phyloP scores from a whole-genome alignment of 2,329 filamentous ascomycete species.

The Thelonectria discophora region DNA sequence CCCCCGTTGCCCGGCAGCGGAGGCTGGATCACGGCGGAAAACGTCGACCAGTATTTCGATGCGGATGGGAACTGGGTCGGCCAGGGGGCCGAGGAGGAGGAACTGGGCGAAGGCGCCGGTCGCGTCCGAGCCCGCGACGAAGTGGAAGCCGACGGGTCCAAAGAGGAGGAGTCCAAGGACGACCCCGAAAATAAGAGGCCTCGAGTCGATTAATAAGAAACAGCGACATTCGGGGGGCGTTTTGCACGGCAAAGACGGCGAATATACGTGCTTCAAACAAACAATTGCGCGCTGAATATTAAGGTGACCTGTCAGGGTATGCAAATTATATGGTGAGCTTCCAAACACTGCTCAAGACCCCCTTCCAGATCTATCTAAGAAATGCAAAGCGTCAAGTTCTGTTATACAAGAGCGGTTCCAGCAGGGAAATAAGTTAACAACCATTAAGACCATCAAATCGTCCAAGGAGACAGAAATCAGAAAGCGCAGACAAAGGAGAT shows the following conservation, averaged over 20 bases:
- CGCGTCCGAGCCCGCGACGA: slow-evolving; percentile 64
- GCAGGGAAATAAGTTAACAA: not conserved
- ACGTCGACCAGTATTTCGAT: slow-evolving; percentile 85
- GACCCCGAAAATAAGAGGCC: slow-evolving; percentile 58
- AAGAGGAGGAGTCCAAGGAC: slow-evolving; percentile 51
- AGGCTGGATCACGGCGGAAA: slow-evolving; percentile 92
- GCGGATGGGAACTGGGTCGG: slow-evolving; percentile 80
- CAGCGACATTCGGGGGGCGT: slow-evolving; percentile 26
- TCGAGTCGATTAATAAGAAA: slow-evolving; percentile 52
- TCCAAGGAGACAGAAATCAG: slow-evolving; percentile 23
- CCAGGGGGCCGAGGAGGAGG: slow-evolving; percentile 52
- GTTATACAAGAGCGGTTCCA: slow-evolving; percentile 20
- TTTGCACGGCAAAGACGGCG: not conserved
- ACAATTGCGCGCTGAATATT: slow-evolving; percentile 43
- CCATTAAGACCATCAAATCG: slow-evolving; percentile 8
- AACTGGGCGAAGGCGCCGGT: slow-evolving; percentile 71
- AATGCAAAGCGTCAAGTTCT: slow-evolving; percentile 1
- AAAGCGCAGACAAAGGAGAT: slow-evolving; percentile 12
- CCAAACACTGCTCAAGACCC: slow-evolving; percentile 18
- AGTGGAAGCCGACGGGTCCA: slow-evolving; percentile 56
- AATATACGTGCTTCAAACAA: slow-evolving; percentile 19
- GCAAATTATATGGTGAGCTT: slow-evolving; percentile 24
- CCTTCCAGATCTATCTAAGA: slow-evolving; percentile 13
- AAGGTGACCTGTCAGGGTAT: slow-evolving; percentile 41
- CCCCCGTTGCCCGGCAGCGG: slow-evolving; percentile 76